These are phyloP conservation scores for Erodium texanum DNA, from an alignment of 441 rosid species.

Conservation along the genomic window DNA sequence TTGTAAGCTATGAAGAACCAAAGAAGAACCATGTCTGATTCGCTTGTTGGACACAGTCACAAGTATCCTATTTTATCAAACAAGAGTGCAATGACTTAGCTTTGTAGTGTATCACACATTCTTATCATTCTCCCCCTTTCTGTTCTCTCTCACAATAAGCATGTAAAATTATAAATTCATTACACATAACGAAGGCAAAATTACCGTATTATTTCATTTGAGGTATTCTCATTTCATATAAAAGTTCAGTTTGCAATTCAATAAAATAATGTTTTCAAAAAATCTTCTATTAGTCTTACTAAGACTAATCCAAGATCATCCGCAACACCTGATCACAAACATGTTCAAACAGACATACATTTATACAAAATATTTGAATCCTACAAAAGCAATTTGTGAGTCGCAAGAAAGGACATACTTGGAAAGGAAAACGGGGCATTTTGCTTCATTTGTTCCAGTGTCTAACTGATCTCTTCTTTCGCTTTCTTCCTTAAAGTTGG, in stretches of 20 bases:
- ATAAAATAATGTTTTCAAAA: background rate
- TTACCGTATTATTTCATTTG: background rate
- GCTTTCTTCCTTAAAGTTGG: conserved; percentile 42
- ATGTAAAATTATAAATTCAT: background rate
- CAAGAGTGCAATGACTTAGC: background rate
- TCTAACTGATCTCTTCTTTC: conserved; percentile 35
- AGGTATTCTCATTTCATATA: background rate
- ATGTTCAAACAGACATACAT: background rate
- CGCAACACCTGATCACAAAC: background rate
- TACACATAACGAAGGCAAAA: background rate
- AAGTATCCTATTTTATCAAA: background rate
- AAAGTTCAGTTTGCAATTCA: background rate
- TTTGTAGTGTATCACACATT: background rate
- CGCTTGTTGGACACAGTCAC: background rate
- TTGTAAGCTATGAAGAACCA: background rate
- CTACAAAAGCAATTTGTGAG: background rate
- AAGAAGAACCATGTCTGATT: background rate
- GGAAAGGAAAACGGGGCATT: conserved; percentile 43
- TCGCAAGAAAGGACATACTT: conserved; percentile 34
- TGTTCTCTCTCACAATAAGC: background rate
- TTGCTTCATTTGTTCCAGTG: conserved; percentile 29
- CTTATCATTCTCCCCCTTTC: background rate
- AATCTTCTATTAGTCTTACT: too few relatives aligned
- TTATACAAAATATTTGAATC: background rate
- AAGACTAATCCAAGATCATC: background rate